Evolutionary conservation across 1,139 yeast genomes (phyloP), one percentile per base, ranked within the genome.

Genomic region (Magnusiomyces paraingens): DNA sequence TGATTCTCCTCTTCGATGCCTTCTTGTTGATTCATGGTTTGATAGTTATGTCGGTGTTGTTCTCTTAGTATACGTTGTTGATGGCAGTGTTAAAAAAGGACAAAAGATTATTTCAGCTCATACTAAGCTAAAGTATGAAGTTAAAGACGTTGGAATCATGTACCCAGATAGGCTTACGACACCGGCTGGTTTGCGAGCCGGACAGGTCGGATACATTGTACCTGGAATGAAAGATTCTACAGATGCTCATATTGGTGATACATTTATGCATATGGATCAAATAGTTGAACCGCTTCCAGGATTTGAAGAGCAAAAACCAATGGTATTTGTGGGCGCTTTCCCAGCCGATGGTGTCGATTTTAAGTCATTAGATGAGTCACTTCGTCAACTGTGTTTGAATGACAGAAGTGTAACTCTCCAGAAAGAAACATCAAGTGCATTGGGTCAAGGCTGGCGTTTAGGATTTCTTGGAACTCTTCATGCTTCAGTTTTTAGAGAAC

Each of bases 251-350:
- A 84, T 91, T 56, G 99, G 99, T 42, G 99, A 93, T 66, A 93
- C 99, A 0, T 79, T 89, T 60, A 81, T 83, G 77, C 83, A 81
- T 55, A 73, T 76, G n/a, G 88, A 87, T 1, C 76, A 79, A 32
- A 79, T 76, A 52, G 81, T 87, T 1, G 86, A 83, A 56, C 84
- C 96, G 1, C 73, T 93, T 32, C 96, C 96, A 0, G 98, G 98
- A 0, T 93, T 93, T 69, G 97, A 91, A 68, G 97, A 89, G 62
- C 91, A 95, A 1, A 91, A 93, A 67, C 97, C 99, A 1, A 93
- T 93, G 98, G 98, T 93, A 5, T 93, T 91, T 69, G 95, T 93
- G 47, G 99, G 99, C 8, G 99, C 99, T 0, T 93, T 90, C 64
- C 99, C 99, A 0, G 94, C 96, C 0, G 96, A 91, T 66, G 96